These are phyloP conservation scores for Didymella segeticola DNA, from an alignment of 2,329 filamentous ascomycete genomes.

Conservation along the genomic window DNA sequence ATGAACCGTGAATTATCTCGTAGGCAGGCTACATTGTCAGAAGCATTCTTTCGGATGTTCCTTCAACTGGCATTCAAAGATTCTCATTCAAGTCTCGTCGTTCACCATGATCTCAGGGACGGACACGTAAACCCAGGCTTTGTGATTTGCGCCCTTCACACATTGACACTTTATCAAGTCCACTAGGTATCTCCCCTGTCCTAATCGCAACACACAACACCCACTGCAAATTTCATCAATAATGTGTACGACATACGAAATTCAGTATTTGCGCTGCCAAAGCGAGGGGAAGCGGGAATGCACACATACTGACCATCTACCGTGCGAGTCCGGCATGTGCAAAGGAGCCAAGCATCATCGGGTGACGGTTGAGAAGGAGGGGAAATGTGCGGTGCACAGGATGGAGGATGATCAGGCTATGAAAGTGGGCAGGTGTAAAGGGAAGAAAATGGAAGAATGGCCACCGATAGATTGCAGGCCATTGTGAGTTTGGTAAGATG, in stretches of 20 bases:
- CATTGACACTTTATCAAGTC: no score
- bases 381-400: not conserved
- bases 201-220: no score
- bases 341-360: not conserved
- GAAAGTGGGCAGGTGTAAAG: not conserved
- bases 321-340: constrained; percentile 1
- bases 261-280: constrained; percentile 1
- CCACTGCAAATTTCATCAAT: no score
- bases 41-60: no score
- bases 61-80: no score
- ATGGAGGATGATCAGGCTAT: not conserved
- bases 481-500: not conserved
- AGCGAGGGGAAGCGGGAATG: not conserved
- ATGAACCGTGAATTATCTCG: no score
- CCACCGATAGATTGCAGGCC: not conserved
- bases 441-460: not conserved
- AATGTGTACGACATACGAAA: constrained; percentile 1
- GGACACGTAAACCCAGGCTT: no score
- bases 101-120: no score
- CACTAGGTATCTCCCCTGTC: no score
- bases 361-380: not conserved
- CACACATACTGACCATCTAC: not conserved
- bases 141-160: no score
- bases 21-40: no score
- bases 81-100: no score